phyloP scores from a whole-genome alignment of 2,329 filamentous ascomycete species.

The Exophiala bonariae region DNA sequence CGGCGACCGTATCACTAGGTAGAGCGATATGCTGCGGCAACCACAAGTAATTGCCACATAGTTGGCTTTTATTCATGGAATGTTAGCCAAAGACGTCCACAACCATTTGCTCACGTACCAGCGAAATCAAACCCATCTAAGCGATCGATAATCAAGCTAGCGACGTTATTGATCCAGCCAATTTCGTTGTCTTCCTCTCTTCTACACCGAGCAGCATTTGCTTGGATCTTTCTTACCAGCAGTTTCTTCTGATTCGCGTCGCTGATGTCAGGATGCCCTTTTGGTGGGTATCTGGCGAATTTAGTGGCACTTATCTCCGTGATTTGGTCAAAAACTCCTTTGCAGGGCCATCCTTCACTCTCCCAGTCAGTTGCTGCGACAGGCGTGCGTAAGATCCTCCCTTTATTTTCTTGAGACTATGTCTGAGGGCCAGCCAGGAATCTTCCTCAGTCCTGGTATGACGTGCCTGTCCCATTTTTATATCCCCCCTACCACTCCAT shows the following conservation, averaged over 20 bases:
- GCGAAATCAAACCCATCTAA: slow-evolving; percentile 2
- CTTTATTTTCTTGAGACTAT: no score
- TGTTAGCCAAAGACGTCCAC: no score
- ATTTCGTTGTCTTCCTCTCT: slow-evolving; percentile 58
- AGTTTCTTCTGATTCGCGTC: slow-evolving; percentile 71
- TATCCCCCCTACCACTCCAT: no score
- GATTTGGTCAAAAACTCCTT: slow-evolving; percentile 55
- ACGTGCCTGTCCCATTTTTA: no score
- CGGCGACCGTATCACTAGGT: background rate
- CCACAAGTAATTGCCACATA: background rate
- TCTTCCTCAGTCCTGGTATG: no score
- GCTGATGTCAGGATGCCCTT: slow-evolving; percentile 51
- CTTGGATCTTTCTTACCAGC: slow-evolving; percentile 67
- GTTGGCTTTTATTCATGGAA: background rate
- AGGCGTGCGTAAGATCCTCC: no score
- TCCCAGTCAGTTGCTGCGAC: slow-evolving; percentile 33
- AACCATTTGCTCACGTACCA: slow-evolving; percentile 1
- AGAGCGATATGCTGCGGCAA: background rate
- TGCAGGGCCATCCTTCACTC: slow-evolving; percentile 51
- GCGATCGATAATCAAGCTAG: background rate
- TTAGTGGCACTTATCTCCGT: slow-evolving; percentile 61
- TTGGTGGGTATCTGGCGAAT: no score
- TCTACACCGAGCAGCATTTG: slow-evolving; percentile 65
- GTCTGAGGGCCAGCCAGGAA: no score
- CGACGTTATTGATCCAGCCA: slow-evolving; percentile 4